phyloP scores from a whole-genome alignment of 371 early-diverging fungal genomes.

The Chytridiales sp. region DNA sequence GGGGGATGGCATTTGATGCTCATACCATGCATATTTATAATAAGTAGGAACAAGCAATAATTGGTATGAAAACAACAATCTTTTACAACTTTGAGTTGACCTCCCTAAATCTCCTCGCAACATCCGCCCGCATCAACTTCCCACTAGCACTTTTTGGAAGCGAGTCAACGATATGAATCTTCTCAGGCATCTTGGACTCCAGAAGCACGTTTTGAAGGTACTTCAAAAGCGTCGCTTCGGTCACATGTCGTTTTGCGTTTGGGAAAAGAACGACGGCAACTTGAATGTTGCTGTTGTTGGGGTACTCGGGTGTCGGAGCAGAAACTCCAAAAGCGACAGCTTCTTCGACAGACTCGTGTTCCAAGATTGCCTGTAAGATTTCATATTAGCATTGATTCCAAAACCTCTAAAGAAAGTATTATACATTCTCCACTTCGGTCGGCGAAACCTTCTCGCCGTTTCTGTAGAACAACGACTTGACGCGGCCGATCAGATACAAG shows the following conservation, averaged over 20 bases:
- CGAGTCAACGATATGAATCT: constrained; percentile 63
- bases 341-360: constrained; percentile 69
- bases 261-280: constrained; percentile 70
- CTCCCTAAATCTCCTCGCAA: too few relatives aligned
- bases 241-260: constrained; percentile 30
- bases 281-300: constrained; percentile 77
- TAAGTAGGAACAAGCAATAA: too few relatives aligned
- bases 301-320: constrained; percentile 86
- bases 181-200: constrained; percentile 76
- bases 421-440: constrained; percentile 60
- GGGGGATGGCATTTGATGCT: too few relatives aligned
- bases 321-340: constrained; percentile 48
- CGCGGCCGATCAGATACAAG: constrained; percentile 4
- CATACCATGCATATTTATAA: too few relatives aligned
- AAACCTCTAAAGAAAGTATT: constrained; percentile 78
- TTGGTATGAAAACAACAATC: too few relatives aligned
- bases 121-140: constrained; percentile 14
- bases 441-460: constrained; percentile 66
- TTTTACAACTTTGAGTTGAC: too few relatives aligned
- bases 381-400: constrained; percentile 80
- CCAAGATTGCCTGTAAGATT: constrained; percentile 69
- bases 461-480: constrained; percentile 22
- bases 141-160: constrained; percentile 32
- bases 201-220: constrained; percentile 61
- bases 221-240: constrained; percentile 43